A percentile compares a stretch with the other conserved stretches of the same genome.
Evolutionary conservation across 805 yeast species (phyloP).

Genomic region (Saccharomyces kudriavzevii): DNA sequence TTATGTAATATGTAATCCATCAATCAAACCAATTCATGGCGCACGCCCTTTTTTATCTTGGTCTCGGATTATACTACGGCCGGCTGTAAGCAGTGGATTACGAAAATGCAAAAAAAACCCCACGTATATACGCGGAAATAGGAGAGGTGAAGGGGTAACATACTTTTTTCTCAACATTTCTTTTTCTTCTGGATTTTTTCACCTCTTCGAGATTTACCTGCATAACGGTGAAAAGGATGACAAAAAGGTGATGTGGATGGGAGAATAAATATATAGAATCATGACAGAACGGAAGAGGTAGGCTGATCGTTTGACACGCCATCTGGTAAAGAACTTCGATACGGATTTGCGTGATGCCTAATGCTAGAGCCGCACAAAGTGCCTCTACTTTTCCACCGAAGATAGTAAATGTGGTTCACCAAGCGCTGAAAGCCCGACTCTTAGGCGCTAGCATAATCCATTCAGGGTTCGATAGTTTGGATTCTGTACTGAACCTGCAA

Average conservation of each 20-base stretch:
- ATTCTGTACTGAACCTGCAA: conserved; percentile 21
- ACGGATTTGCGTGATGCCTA: not conserved
- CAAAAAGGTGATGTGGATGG: not conserved
- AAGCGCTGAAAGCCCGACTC: conserved; percentile 19
- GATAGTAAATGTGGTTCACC: not conserved
- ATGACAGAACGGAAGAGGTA: not conserved
- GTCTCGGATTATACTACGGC: not conserved
- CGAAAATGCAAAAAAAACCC: not conserved
- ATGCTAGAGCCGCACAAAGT: not conserved
- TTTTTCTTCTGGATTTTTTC: not conserved
- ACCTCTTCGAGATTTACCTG: not conserved
- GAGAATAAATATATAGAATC: no score
- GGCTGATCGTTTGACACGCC: not conserved
- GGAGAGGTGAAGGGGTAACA: not conserved
- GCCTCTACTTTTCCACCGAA: not conserved
- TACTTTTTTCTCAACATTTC: not conserved
- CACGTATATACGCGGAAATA: not conserved
- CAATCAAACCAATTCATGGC: not conserved
- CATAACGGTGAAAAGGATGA: not conserved
- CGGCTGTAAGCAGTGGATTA: not conserved
- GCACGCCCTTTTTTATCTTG: not conserved
- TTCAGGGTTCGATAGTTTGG: conserved; percentile 15
- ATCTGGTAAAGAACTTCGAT: not conserved
- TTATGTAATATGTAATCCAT: no score
- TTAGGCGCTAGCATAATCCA: conserved; percentile 21